These are phyloP conservation scores for Heliocybe sulcata DNA, from an alignment of 1,284 basidiomycete species.

Conservation along the genomic window DNA sequence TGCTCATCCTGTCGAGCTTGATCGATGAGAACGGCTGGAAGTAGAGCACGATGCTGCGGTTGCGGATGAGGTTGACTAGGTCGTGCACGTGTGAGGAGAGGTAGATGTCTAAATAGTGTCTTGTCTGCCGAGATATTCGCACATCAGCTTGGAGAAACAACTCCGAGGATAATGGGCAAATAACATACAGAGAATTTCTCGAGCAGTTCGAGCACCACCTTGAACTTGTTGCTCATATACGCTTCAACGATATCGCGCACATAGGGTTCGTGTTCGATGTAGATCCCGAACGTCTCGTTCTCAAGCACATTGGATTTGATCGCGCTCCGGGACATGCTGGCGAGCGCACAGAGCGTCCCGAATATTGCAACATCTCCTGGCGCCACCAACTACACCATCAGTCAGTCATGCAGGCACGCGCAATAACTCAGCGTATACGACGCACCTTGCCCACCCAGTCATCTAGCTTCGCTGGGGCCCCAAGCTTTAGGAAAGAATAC, in stretches of 20 bases:
- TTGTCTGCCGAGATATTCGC: no score
- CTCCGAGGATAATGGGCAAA: no score
- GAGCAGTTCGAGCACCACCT: slow-evolving; percentile 68
- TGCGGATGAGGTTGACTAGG: slow-evolving; percentile 55
- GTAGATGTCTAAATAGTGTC: slow-evolving; percentile 73
- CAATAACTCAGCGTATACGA: background rate
- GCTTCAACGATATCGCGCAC: slow-evolving; percentile 76
- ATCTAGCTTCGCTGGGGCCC: slow-evolving; percentile 53
- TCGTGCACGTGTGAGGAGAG: slow-evolving; percentile 57
- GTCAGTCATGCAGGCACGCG: background rate
- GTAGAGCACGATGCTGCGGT: slow-evolving; percentile 74
- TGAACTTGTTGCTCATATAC: slow-evolving; percentile 80
- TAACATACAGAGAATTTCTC: slow-evolving; percentile 65
- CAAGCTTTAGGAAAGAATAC: slow-evolving; percentile 58
- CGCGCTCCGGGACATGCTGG: slow-evolving; percentile 61
- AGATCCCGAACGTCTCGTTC: slow-evolving; percentile 62
- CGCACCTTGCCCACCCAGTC: slow-evolving; percentile 66
- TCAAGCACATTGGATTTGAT: slow-evolving; percentile 67
- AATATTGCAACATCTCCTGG: slow-evolving; percentile 81
- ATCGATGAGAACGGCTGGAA: slow-evolving; percentile 82
- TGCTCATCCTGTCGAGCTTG: slow-evolving; percentile 70
- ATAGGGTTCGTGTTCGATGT: slow-evolving; percentile 83
- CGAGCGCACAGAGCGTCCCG: slow-evolving; percentile 73
- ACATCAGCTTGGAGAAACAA: no score
- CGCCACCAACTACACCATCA: slow-evolving; percentile 52